Percentiles rank a stretch among this genome's conserved stretches.
These are phyloP conservation scores for Rhodotorula sp. DNA, from an alignment of 1,284 basidiomycete genomes.

Conservation along the genomic window DNA sequence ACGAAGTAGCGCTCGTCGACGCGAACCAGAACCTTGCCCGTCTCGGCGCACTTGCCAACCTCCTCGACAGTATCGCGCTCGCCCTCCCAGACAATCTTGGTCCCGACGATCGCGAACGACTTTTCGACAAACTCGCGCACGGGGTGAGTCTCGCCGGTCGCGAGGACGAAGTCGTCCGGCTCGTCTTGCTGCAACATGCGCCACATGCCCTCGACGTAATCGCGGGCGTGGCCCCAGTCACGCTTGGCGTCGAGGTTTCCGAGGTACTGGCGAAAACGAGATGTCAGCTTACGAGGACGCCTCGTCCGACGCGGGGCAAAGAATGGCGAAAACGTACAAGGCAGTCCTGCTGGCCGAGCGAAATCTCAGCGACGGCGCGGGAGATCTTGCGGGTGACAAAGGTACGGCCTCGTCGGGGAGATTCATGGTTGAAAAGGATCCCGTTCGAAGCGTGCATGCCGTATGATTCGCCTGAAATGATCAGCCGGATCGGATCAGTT, in stretches of 20 bases:
- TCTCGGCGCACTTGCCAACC: conserved; percentile 66
- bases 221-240: conserved; percentile 80
- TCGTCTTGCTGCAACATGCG: conserved; percentile 78
- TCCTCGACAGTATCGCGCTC: conserved; percentile 61
- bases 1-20: conserved; percentile 79
- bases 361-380: conserved; percentile 83
- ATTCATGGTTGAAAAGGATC: conserved; percentile 76
- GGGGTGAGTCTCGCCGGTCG: conserved; percentile 85
- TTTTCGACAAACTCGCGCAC: conserved; percentile 87
- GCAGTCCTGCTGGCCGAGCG: conserved; percentile 75
- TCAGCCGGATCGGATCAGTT: too few species aligned
- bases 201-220: conserved; percentile 72
- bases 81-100: conserved; percentile 69
- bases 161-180: conserved; percentile 84
- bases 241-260: conserved; percentile 86
- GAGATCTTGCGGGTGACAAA: conserved; percentile 92
- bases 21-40: conserved; percentile 68
- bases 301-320: not conserved
- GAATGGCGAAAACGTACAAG: conserved; percentile 48
- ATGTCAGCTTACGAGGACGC: accelerated
- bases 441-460: conserved; percentile 76
- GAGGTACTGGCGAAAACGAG: conserved; percentile 57
- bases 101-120: conserved; percentile 67
- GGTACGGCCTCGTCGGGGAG: conserved; percentile 80
- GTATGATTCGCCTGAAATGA: conserved; percentile 63